Evolutionary conservation across 495 filamentous ascomycete species (phyloP), one percentile per base, ranked within the genome.

Genomic region (Pseudotulostoma volvatum): DNA sequence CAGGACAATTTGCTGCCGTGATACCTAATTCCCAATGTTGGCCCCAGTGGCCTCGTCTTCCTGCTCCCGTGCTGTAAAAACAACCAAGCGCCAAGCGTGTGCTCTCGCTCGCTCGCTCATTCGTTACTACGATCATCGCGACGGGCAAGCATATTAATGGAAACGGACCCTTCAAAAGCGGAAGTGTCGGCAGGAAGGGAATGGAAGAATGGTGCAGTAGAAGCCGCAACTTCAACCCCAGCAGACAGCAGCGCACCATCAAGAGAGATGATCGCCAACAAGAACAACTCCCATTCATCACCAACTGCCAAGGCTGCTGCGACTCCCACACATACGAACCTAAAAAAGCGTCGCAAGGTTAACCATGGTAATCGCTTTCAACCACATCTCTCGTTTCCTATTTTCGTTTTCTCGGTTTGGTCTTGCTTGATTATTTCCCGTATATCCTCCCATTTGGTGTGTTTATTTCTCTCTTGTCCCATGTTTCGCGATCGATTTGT

Each of bases 311-410:
- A 63, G 46, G 38, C 56, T 42, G 61, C 62, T 48, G 53, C 50
- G 30, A 40, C 51, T 41, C 42, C 55, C 41, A 51, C 55, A 53
- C 57, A 66, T 44, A 60, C 64, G 39, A 84, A 77, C 52, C 77
- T 82, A 15, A 93, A 90, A 71, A 97, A 94, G 74, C 74, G 92
- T 63, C 81, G 87, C 64, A 99, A 99, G 70, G 90, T 99, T 52
- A 96, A 95, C 74, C 92, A 99, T 73, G 90, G 88, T 93, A 74
- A 70, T 76, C 60, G 41, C 19, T 38, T 36, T 31, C 17, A 33
- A 19, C 36, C n/a, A 23, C n/a, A n/a, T n/a, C n/a, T n/a, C n/a
- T n/a, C n/a, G n/a, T n/a, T n/a, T n/a, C n/a, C n/a, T n/a, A n/a
- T n/a, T n/a, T n/a, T n/a, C n/a, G n/a, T n/a, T n/a, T n/a, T n/a